A percentile compares a stretch with the other conserved stretches of the same genome.
phyloP scores from a whole-genome alignment of 495 filamentous ascomycete genomes.

The Neurospora terricola region DNA sequence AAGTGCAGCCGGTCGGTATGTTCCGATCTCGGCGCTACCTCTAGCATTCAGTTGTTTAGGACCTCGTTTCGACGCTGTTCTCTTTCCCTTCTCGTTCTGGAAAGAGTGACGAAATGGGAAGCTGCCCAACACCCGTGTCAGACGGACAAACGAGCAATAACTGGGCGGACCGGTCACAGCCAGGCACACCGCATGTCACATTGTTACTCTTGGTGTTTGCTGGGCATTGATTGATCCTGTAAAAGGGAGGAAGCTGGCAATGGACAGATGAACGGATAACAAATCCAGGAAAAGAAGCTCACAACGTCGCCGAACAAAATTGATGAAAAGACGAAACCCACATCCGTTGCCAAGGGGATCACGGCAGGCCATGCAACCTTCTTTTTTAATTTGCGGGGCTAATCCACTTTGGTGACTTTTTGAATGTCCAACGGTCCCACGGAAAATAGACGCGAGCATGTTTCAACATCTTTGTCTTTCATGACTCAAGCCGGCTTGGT shows the following conservation, averaged over 20 bases:
- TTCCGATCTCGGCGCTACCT: not conserved
- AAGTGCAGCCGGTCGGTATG: not conserved
- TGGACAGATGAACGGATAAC: not conserved
- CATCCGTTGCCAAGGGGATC: not conserved
- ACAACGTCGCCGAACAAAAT: not conserved
- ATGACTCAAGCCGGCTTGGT: not conserved
- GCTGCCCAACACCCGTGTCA: not conserved
- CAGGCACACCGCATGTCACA: not conserved
- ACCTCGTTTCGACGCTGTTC: not conserved
- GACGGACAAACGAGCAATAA: not conserved
- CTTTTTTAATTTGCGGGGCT: not conserved
- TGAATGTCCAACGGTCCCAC: not conserved
- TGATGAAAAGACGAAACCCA: not conserved
- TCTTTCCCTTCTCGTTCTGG: not conserved
- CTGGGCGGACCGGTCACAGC: not conserved
- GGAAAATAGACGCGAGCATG: not conserved
- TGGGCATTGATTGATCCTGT: not conserved
- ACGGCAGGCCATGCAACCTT: not conserved
- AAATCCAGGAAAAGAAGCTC: not conserved
- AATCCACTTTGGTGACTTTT: not conserved
- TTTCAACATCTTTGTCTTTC: not conserved
- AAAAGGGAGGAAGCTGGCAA: not conserved
- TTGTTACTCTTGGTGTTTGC: not conserved
- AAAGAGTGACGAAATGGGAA: not conserved
- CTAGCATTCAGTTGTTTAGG: not conserved